Evolutionary conservation across 805 yeast species (phyloP), one percentile per base, ranked within the genome.

Genomic region (Sugiyamaella lignohabitans): DNA sequence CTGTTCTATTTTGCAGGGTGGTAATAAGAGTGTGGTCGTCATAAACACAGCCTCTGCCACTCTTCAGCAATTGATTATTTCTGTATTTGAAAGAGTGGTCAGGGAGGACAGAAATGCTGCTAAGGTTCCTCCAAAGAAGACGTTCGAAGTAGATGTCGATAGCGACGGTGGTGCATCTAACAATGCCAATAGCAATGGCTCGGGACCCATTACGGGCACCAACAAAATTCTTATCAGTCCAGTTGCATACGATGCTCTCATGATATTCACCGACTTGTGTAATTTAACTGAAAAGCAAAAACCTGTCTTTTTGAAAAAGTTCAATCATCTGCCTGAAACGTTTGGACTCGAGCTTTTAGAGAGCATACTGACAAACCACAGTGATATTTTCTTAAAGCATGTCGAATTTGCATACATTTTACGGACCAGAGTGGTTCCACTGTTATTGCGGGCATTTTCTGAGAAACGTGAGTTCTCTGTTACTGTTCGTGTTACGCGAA

Each of bases 21-120:
- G 79, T 11, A 83, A 79, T 51, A 83, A 84, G 55, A 75, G 81
- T 3, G 78, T 84, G 0, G 85, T 86, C 55, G 95, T 93, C 3
- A 73, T 79, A 11, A 89, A 88, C 57, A 86, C 98, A 0, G 96
- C 98, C 0, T 80, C 87, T 42, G 98, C 98, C 1, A 87, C 98
- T 2, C 73, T 88, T 40, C 94, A 88, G 52, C 98, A 93, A 61
- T 66, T 93, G 38, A 74, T 88, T 39, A 78, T 84, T 32, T 78
- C 84, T 24, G 75, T 88, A 0, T 91, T 84, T 62, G 98, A 91
- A 47, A 73, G 78, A 59, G 73, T 79, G 40, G 53, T 60, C 16
- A 69, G 65, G 3, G 77, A 74, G 38, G 75, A 69, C 47, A 56
- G 60, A 5, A 19, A 49, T 8, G 59, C 55, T 2, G 41, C 17